Conservation (phyloP, 192 early-diverging fungal species). For the Coemansia sp. region DNA sequence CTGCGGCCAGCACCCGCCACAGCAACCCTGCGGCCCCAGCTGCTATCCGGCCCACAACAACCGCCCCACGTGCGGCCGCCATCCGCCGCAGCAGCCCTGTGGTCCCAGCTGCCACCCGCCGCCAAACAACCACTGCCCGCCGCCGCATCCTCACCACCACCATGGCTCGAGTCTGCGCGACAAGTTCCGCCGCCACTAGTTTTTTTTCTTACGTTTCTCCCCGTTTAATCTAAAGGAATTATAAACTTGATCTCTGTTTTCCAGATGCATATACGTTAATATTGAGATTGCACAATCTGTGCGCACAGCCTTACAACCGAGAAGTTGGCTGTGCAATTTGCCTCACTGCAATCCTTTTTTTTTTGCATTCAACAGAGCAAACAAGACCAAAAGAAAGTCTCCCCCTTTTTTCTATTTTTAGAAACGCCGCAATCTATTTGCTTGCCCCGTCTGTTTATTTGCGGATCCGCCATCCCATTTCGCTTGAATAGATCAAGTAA, state of each 20-base stretch:
- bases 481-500: too few species aligned
- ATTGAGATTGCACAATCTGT: too few species aligned
- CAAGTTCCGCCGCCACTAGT: conserved; percentile 7
- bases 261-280: not conserved
- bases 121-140: not conserved
- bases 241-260: not conserved
- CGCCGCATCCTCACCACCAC: not conserved
- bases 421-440: too few species aligned
- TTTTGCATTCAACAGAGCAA: too few species aligned
- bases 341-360: too few species aligned
- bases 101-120: not conserved
- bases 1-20: conserved; percentile 7
- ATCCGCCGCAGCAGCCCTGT: conserved; percentile 2
- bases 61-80: not conserved
- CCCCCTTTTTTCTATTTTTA: too few species aligned
- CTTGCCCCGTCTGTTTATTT: too few species aligned
- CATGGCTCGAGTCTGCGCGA: not conserved
- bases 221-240: not conserved
- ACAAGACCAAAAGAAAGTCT: too few species aligned
- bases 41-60: conserved; percentile 1
- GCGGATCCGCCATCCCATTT: too few species aligned
- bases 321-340: too few species aligned
- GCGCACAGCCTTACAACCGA: too few species aligned
- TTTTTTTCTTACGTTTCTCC: not conserved
- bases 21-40: conserved; percentile 6